A percentile compares a stretch with the other conserved stretches of the same genome.
Evolutionary conservation across 2,329 filamentous ascomycete genomes (phyloP).

Genomic region (Aspergillus bombycis): DNA sequence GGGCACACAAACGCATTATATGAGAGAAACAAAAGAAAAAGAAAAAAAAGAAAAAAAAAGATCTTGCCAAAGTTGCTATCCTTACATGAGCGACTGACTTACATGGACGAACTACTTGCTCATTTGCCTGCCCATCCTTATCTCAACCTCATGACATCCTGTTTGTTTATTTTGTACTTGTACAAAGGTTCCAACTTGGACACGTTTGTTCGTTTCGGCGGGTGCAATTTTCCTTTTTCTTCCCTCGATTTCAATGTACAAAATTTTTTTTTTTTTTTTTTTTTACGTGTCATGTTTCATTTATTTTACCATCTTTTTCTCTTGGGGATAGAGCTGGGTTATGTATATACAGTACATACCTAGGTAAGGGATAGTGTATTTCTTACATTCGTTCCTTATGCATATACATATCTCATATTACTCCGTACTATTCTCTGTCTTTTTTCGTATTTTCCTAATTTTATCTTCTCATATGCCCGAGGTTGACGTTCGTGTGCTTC

Average conservation of each 20-base stretch:
- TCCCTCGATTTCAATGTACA: neutral
- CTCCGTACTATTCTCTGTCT: neutral
- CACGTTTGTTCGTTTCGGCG: neutral
- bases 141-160: neutral
- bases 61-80: neutral
- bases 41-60: neutral
- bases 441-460: neutral
- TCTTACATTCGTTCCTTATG: neutral
- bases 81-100: conserved; percentile 1
- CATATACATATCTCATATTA: conserved; percentile 1
- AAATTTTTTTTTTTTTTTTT: neutral
- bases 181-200: neutral
- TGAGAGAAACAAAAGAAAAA: neutral
- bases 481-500: no score
- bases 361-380: neutral
- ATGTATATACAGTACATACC: neutral
- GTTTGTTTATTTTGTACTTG: neutral
- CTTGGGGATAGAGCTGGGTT: neutral
- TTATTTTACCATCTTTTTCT: neutral
- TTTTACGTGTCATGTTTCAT: neutral
- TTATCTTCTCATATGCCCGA: neutral
- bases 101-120: neutral
- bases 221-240: neutral
- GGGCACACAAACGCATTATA: conserved; percentile 3
- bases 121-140: neutral